Evolutionary conservation across 768 basidiomycete genomes (phyloP), one percentile per base, ranked within the genome.

Genomic region (Thelephora aurantiotincta): DNA sequence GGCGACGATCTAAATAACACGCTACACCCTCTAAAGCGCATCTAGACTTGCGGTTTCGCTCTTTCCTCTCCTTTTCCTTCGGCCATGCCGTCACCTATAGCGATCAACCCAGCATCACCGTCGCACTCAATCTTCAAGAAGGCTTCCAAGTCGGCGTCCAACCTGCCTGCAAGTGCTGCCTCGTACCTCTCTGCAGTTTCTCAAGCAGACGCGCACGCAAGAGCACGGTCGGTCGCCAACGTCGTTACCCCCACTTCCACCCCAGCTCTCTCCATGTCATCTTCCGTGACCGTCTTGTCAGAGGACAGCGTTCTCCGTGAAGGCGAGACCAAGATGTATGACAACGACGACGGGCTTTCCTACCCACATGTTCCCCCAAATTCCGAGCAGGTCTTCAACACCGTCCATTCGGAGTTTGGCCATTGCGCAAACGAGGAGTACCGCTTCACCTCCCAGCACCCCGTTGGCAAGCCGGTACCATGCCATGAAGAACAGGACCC

Each of bases 381-480:
- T 34, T 89, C 85, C 0, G 80, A 83, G 58, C 81, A 89, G 57
- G 71, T 80, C 23, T 86, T 84, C 61, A 73, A 66, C 35, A 86
- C 84, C 11, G 72, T 84, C 35, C 87, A 98, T 66, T 75, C 85
- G 20, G 93, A 97, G 66, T 97, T 93, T 60, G 93, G 93, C 1
- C 89, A 91, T 63, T 91, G 87, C 57, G 78, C 76, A 20, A 80
- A 90, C 56, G 77, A 85, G 52, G 68, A 68, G 20, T 87, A 77
- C 59, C 71, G 90, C n/a, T 72, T 77, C 54, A 73, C 68, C 11
- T 82, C 82, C 1, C 68, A 75, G 51, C 80, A 88, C 59, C 65
- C 71, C 9, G 63, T 64, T 1, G 74, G 72, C 12, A 46, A 67
- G 6, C 65, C 73, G 1, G 59, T 85, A 50, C 65, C 68, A 46